phyloP scores from a whole-genome alignment of 177 flowering plant species.

The Vitis hybrid region DNA sequence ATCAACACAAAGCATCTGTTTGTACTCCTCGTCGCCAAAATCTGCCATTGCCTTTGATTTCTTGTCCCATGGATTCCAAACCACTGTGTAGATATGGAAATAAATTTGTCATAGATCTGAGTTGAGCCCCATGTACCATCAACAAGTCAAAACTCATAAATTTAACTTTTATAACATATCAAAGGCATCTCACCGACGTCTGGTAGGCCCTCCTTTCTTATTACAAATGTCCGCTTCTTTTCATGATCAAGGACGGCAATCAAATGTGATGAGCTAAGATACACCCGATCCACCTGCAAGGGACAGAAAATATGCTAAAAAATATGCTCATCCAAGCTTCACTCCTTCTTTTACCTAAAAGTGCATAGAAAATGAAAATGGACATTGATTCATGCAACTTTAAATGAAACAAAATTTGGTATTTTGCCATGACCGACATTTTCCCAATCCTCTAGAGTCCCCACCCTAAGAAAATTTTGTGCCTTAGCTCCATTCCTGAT shows the following conservation, averaged over 20 bases:
- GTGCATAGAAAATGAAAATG: neutral
- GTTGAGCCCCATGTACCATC: neutral
- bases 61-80: constrained; percentile 99
- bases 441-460: too few relatives aligned
- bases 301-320: neutral
- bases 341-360: neutral
- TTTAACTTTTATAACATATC: neutral
- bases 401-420: neutral
- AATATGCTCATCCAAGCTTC: neutral
- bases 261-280: constrained; percentile 63
- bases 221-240: constrained; percentile 72
- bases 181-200: constrained; percentile 67
- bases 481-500: neutral
- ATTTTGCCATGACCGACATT: too few relatives aligned
- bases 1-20: constrained; percentile 83
- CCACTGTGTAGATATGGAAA: constrained; percentile 46
- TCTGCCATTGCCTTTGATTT: constrained; percentile 73
- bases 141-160: neutral
- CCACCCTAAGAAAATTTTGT: too few relatives aligned
- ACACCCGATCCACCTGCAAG: constrained; percentile 80
- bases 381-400: neutral
- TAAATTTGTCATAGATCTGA: too few relatives aligned
- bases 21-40: constrained; percentile 87
- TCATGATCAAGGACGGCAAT: constrained; percentile 93
- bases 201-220: constrained; percentile 83